Conservation (phyloP, 768 basidiomycete genomes). For the Pisolithus marmoratus region DNA sequence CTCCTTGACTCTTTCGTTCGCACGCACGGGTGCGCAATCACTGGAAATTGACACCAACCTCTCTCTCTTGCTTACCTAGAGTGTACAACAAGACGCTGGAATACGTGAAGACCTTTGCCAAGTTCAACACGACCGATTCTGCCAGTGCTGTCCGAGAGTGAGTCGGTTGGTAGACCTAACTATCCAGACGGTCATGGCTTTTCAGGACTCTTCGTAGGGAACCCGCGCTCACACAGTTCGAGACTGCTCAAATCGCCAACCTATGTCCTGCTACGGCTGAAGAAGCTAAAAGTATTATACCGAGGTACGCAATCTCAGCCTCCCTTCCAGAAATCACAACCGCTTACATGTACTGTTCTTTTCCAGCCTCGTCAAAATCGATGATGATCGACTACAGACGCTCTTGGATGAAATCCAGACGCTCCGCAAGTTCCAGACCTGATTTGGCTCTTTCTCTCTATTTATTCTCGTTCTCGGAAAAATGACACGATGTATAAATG, state of each 20-base stretch:
- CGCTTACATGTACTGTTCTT: background rate
- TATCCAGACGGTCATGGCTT: background rate
- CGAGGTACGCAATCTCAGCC: conserved; percentile 49
- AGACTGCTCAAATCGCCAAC: conserved; percentile 90
- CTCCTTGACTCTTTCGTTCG: background rate
- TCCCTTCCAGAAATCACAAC: background rate
- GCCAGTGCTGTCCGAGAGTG: conserved; percentile 86
- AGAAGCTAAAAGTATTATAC: conserved; percentile 87
- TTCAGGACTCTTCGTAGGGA: conserved; percentile 75
- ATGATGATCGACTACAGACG: conserved; percentile 79
- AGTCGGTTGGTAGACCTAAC: conserved; percentile 23
- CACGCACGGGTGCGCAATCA: too few relatives aligned
- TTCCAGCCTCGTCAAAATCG: conserved; percentile 74
- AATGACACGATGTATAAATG: background rate
- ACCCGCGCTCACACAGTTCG: conserved; percentile 78
- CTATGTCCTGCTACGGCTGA: conserved; percentile 83
- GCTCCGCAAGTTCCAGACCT: conserved; percentile 86
- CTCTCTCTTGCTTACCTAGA: conserved; percentile 31
- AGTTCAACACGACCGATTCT: conserved; percentile 82
- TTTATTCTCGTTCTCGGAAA: background rate
- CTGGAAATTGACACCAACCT: too few relatives aligned
- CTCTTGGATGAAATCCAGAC: conserved; percentile 86
- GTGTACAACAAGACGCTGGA: conserved; percentile 92
- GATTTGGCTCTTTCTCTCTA: conserved; percentile 12
- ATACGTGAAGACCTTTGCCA: conserved; percentile 87